Evolutionary conservation across 1,284 basidiomycete species (phyloP).

Genomic region (Trichosporon faecale): DNA sequence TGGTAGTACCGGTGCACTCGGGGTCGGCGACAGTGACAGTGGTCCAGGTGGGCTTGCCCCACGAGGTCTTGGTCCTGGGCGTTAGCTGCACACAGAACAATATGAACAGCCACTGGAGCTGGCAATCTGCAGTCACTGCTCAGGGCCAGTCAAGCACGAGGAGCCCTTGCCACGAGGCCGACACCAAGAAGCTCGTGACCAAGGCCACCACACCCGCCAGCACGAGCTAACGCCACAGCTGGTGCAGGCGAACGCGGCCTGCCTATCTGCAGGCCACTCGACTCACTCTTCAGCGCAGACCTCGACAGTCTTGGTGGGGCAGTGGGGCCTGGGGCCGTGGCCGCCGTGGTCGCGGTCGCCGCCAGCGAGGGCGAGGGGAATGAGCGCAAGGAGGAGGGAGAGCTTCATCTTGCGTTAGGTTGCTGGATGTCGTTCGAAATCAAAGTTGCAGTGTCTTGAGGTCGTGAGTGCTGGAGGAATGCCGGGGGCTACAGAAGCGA

Average conservation of each 20-base stretch:
- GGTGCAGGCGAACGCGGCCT: too few species aligned
- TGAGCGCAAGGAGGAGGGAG: neutral
- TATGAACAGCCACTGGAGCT: too few species aligned
- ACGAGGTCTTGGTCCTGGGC: neutral
- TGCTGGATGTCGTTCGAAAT: neutral
- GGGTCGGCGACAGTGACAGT: neutral
- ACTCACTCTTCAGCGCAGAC: constrained; percentile 4
- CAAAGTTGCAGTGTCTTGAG: neutral
- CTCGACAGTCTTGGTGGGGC: constrained; percentile 1
- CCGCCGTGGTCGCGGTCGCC: neutral
- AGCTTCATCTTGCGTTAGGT: neutral
- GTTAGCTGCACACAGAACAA: too few species aligned
- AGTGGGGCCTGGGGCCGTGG: neutral
- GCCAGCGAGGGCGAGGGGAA: neutral
- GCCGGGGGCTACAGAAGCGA: neutral
- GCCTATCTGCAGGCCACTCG: neutral
- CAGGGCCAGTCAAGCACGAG: too few species aligned
- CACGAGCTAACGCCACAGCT: too few species aligned
- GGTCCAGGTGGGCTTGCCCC: neutral
- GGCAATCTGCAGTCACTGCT: too few species aligned
- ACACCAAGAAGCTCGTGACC: too few species aligned
- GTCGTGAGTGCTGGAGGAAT: neutral
- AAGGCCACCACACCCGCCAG: too few species aligned
- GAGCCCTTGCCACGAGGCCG: too few species aligned
- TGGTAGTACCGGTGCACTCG: neutral